Base-by-base conservation (phyloP, 106 monocot genomes). In the Allium fistulosum region DNA sequence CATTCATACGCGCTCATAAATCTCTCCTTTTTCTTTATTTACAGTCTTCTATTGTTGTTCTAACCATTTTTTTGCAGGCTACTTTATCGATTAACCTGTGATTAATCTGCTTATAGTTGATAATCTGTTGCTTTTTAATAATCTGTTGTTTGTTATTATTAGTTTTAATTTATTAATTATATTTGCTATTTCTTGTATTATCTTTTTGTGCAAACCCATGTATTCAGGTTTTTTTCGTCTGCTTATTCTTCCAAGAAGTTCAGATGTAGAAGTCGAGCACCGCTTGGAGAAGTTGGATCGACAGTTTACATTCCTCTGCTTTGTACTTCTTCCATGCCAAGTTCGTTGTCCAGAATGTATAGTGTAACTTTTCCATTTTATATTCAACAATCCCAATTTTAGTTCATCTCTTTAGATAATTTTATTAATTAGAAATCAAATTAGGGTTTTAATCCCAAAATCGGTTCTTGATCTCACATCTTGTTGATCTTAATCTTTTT, bases 221-320 rank as follows among this genome's bases (percentile, higher is more conserved):
- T 47, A 66, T 26, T 37, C 66, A 66, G 66, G 66, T 50, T 66
- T 66, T 49, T 50, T 51, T 17, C 49, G 10, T 66, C 66, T 9
- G 48, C 66, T 4, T 18, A 50, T 26, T 66, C 66, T 26, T 49
- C 66, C 17, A 22, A 66, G 17, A 66, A 66, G 66, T 50, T 50
- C 17, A 66, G 51, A 51, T 51, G 50, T 8, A 66, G 66, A 51
- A 4, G 48, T 51, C 49, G 66, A 7, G 66, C 66, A 17, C 66
- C 66, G 10, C 66, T 66, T 51, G 22, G 66, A 49, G 66, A 66
- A 49, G 78, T 72, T 11, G 76, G 58, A 0, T 69, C 85, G 7
- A 75, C 66, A 22, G 71, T 71, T 11, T 86, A 75, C 79, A 74
- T 87, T 5, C 82, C 82, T 45, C 67, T 82, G 10, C 69, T 87